phyloP scores from a whole-genome alignment of 78 protist species.

The Carpediemonas membranifera region DNA sequence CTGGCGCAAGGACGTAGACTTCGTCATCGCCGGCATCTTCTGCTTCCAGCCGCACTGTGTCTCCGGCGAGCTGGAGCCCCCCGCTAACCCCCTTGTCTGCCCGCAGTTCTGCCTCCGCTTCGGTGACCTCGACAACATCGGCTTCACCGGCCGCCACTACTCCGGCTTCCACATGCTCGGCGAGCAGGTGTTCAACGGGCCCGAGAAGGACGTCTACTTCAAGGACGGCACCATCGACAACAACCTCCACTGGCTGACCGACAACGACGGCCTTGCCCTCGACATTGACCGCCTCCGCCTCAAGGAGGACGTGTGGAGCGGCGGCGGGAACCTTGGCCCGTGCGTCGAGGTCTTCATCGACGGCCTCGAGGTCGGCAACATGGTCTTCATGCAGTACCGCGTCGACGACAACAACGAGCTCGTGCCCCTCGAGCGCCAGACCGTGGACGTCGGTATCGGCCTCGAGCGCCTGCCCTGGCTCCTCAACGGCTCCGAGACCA shows the following conservation, averaged over 20 bases:
- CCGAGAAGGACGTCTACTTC: conserved; percentile 3
- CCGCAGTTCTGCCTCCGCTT: conserved; percentile 35
- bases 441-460: conserved; percentile 40
- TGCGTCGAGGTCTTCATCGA: conserved; percentile 32
- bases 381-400: conserved; percentile 33
- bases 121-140: conserved; percentile 38
- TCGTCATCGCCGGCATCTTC: conserved; percentile 34
- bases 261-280: not conserved
- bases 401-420: not conserved
- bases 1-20: conserved; percentile 30
- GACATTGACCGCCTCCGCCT: conserved; percentile 11
- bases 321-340: conserved; percentile 43
- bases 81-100: conserved; percentile 30
- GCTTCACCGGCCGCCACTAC: conserved; percentile 36
- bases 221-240: conserved; percentile 17
- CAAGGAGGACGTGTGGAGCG: conserved; percentile 35
- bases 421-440: not conserved
- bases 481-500: conserved; percentile 35
- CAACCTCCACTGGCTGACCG: conserved; percentile 27
- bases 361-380: conserved; percentile 42
- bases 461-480: conserved; percentile 37
- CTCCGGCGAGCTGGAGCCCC: conserved; percentile 30
- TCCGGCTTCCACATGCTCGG: conserved; percentile 31
- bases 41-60: conserved; percentile 35
- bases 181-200: conserved; percentile 23